Evolutionary conservation across 805 yeast genomes (phyloP).

Genomic region (Debaryomyces tyrocola): DNA sequence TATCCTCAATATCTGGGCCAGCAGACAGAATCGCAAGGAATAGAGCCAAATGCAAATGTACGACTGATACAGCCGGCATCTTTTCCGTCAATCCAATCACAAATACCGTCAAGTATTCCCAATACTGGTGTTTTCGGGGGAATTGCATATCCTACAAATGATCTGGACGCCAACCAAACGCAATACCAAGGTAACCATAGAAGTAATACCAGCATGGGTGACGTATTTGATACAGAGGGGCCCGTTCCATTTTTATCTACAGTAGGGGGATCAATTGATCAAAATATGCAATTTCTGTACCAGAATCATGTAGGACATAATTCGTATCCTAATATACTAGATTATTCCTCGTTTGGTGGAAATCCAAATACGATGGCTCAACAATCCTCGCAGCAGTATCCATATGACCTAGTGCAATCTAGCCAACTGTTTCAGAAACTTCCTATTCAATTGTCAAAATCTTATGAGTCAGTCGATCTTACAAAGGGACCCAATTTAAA

Average conservation of each 20-base stretch:
- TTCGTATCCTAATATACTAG: neutral
- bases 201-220: too few relatives aligned
- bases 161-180: neutral
- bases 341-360: neutral
- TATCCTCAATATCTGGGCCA: constrained; percentile 6
- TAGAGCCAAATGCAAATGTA: neutral
- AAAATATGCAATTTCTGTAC: constrained; percentile 3
- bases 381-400: neutral
- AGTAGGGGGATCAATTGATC: constrained; percentile 1
- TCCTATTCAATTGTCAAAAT: too few relatives aligned
- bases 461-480: too few relatives aligned
- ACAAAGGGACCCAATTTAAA: too few relatives aligned
- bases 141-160: neutral
- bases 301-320: constrained; percentile 1
- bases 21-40: neutral
- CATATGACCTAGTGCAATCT: constrained; percentile 1
- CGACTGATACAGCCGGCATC: neutral
- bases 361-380: neutral
- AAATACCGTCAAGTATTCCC: neutral
- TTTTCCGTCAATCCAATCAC: neutral
- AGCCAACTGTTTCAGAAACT: neutral
- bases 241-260: too few relatives aligned
- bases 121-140: neutral
- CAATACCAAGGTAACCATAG: too few relatives aligned
- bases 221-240: too few relatives aligned